Evolutionary conservation across 202 grass and related monocot genomes (phyloP), one percentile per base, ranked within the genome.

Genomic region (Digitaria exilis): DNA sequence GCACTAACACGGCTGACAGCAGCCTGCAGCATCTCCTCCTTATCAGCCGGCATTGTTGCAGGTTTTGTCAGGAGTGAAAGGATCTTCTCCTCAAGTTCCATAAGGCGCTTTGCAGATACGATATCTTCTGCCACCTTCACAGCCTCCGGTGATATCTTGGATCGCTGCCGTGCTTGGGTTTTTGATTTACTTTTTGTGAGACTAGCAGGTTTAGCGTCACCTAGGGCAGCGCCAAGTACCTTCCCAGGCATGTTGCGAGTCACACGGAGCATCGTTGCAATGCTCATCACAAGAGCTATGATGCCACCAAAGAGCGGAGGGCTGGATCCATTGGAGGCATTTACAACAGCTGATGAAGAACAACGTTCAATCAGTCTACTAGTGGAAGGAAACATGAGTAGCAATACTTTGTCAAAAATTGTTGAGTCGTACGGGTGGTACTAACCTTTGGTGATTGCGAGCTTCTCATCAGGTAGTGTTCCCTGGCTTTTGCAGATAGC

Each of bases 21-120:
- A 75, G 83, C 85, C 85, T 90, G 87, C 25, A 98, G 66, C 78
- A 95, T 57, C 16, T 98, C 91, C 55, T 95, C 96, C 85, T 98
- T 89, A 80, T 92, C 96, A 1, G 65, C 59, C 0, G 89, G 87
- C 85, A 95, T 90, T 66, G 91, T 81, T 0, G 65, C 42, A 3
- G 89, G 85, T 67, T 82, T 93, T 65, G 65, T 73, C n/a, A 83
- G 80, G 48, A 98, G 82, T 60, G 76, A 71, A 65, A 74, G 45
- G 62, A 93, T 75, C 85, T 92, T 95, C 83, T 98, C 89, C 80
- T 98, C 96, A 37, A 98, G 87, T 46, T 98, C 93, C 13, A 69
- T 10, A 0, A 98, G 84, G 79, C 93, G 88, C 87, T 87, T 98
- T 55, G 89, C 69, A 17, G 75, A 70, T 29, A 21, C 31, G 1